Evolutionary conservation across 1,284 basidiomycete species (phyloP).

Genomic region (Malassezia sympodialis): DNA sequence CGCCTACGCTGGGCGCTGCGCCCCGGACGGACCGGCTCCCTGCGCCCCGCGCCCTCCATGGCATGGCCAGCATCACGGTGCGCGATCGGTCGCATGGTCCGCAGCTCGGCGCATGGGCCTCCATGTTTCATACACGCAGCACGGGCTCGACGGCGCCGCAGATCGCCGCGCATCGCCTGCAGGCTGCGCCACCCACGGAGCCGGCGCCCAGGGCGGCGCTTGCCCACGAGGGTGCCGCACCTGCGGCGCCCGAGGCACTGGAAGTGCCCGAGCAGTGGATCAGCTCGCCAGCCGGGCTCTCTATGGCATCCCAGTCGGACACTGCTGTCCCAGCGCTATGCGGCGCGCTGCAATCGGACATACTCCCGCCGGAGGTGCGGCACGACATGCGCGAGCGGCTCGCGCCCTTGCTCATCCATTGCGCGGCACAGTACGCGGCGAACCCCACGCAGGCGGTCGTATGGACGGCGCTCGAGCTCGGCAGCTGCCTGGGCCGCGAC

Average conservation of each 20-base stretch:
- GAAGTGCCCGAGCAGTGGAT: neutral
- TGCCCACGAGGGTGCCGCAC: neutral
- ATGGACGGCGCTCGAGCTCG: neutral
- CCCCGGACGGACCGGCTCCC: neutral
- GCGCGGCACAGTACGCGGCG: neutral
- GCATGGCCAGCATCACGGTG: constrained; percentile 11
- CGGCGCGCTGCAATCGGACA: neutral
- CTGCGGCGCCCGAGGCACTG: neutral
- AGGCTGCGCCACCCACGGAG: neutral
- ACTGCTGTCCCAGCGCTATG: neutral
- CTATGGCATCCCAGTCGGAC: neutral
- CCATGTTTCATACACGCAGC: constrained; percentile 1
- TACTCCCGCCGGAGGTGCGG: neutral
- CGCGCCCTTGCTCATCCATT: neutral
- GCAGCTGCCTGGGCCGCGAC: neutral
- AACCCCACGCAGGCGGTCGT: neutral
- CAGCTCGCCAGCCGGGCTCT: neutral
- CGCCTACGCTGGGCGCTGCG: neutral
- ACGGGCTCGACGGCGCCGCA: neutral
- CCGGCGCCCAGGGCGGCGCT: neutral
- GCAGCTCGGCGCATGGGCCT: constrained; percentile 13
- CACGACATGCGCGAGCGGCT: neutral
- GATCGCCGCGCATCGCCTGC: neutral
- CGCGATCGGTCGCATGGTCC: constrained; percentile 3
- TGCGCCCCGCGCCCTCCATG: neutral